Base-by-base conservation (phyloP, 495 filamentous ascomycete genomes). In the Glarea lozoyensis region DNA sequence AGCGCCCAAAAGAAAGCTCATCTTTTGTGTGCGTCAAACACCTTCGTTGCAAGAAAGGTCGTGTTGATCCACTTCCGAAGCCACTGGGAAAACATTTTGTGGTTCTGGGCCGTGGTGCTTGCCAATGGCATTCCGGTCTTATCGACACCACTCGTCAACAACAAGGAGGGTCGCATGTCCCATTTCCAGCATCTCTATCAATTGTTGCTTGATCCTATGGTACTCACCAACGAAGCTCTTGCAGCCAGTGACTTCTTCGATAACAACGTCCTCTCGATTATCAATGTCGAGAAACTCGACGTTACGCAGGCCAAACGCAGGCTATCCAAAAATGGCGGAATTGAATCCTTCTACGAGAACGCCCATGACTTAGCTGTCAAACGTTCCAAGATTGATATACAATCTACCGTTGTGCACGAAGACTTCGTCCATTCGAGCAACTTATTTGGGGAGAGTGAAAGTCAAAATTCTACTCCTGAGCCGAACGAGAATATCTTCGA, bases 81-180 rank as follows among this genome's bases (percentile, higher is more conserved):
- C 22, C 62, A 69, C 25, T 38, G 45, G 43, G 62, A 70, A 15
- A n/a, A n/a, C n/a, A n/a, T n/a, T n/a, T n/a, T 55, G 3, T 75
- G 61, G 66, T 65, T 70, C 45, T 75, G 68, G 69, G 57, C 64
- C 11, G 58, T 66, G 11, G 40, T 65, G 6, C 40, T 56, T 7
- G 63, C 67, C 10, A 60, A 61, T 2, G 59, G 49, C 9, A 40
- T 69, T 9, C 70, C 69, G 9, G 63, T 54, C 18, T 50, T 69
- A 18, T 66, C 65, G 2, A 57, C 61, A 11, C 56, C 62, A 17
- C 53, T 70, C 21, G 53, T 52, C 23, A 59, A 64, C 10, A 56
- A 65, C 41, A 22, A 43, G 0, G 48, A 53, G 2, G 46, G 62
- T n/a, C 58, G 65, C 5, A 9, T 45, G 16, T 53, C 55, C 16